Evolutionary conservation across 2,329 filamentous ascomycete species (phyloP).

Genomic region (Emmonsiellopsis sp.): DNA sequence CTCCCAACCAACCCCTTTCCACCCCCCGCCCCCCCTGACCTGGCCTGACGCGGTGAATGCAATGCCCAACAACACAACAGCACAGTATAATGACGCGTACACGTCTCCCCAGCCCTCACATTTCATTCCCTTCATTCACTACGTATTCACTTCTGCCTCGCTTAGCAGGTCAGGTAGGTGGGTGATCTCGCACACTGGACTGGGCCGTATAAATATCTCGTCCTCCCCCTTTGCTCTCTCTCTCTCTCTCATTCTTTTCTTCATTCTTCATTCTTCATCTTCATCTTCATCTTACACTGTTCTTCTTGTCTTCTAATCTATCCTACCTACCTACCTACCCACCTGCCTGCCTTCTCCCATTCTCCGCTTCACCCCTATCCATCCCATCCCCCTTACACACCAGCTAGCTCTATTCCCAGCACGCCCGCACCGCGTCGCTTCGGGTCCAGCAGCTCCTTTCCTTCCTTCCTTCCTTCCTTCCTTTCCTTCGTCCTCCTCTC

Average conservation of each 20-base stretch:
- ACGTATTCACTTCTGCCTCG: background rate
- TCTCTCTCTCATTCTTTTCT: background rate
- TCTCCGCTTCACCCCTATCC: background rate
- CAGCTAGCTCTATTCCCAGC: background rate
- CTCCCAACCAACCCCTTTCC: background rate
- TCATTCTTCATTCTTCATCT: background rate
- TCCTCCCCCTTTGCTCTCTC: background rate
- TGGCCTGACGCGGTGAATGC: background rate
- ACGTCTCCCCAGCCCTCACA: too few relatives aligned
- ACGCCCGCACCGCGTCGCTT: background rate
- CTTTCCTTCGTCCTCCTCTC: background rate
- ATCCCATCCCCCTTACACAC: background rate
- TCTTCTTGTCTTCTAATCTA: background rate
- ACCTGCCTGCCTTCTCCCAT: background rate
- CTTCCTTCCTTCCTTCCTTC: too few relatives aligned
- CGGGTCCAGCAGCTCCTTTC: background rate
- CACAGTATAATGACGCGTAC: too few relatives aligned
- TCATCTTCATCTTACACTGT: background rate
- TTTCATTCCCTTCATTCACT: background rate
- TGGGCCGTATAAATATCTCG: background rate
- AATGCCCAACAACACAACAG: background rate
- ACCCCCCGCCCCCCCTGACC: background rate
- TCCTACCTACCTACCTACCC: background rate
- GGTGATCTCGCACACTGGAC: background rate
- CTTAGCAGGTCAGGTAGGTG: background rate